Conservation (phyloP, 2,329 filamentous ascomycete genomes). For the Ilyonectria mors-panacis region DNA sequence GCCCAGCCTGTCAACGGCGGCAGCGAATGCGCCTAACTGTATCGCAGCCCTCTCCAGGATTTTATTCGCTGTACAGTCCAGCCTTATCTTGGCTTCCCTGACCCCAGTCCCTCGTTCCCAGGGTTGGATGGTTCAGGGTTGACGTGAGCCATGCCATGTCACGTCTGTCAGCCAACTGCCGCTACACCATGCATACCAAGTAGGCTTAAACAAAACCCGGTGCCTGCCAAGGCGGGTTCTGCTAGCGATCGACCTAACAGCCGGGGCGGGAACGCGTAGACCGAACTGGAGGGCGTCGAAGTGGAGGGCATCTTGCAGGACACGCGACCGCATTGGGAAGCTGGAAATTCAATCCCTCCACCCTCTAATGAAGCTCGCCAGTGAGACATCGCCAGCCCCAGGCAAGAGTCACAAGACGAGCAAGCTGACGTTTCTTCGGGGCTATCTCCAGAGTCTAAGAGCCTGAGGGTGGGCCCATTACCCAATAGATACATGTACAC, state of each 20-base stretch:
- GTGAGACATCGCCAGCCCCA: background rate
- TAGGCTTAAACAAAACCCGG: constrained; percentile 8
- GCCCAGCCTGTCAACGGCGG: no score
- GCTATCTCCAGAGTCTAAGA: background rate
- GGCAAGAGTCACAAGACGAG: background rate
- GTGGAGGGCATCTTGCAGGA: background rate
- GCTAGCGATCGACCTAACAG: constrained; percentile 19
- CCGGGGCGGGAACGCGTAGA: constrained; percentile 8
- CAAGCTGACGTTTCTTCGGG: background rate
- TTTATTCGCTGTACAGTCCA: background rate
- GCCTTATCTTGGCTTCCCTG: background rate
- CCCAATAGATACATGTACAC: constrained; percentile 25
- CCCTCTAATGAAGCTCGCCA: constrained; percentile 6
- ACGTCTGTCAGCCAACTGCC: constrained; percentile 3
- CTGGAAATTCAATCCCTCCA: constrained; percentile 10
- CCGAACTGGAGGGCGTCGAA: background rate
- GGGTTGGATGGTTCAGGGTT: background rate
- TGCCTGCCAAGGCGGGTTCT: constrained; percentile 25
- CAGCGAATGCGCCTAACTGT: no score
- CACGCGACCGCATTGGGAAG: constrained; percentile 22
- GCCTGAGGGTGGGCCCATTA: constrained; percentile 20
- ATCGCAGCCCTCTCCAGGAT: background rate
- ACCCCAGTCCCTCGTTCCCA: background rate
- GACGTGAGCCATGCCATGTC: background rate
- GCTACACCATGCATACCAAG: constrained; percentile 18